Evolutionary conservation across 2,329 filamentous ascomycete genomes (phyloP), one percentile per base, ranked within the genome.

Genomic region (Colletotrichum tamarilloi): DNA sequence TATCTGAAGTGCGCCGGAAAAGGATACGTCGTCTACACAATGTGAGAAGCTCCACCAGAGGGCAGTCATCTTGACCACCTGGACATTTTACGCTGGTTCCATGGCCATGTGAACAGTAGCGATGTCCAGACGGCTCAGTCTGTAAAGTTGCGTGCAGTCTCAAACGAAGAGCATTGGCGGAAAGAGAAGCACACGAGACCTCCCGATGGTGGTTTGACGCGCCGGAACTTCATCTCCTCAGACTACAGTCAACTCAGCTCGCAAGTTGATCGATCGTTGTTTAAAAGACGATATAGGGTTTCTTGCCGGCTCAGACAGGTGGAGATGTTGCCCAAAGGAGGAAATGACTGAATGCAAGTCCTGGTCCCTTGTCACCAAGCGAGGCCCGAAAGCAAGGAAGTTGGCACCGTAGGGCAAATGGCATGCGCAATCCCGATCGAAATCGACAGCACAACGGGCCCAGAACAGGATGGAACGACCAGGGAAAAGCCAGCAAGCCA

Each of bases 151-250:
- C 32, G 32, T 49, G 42, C 42, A 49, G 42, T 22, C 19, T 22
- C 42, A 8, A 49, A 22, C 7, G 42, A 49, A 49, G 42, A 49
- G 42, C 42, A 49, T 22, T n/a, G 19, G 42, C 19, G 42, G 19
- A 9, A 49, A 49, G 42, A 19, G 42, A 49, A 49, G 42, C 42
- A 49, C 42, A 49, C 42, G 19, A 49, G 19, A 49, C 19, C 19
- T 35, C 11, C 30, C 46, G 24, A 28, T 35, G 57, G 62, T 49
- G 52, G 46, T 56, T 30, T 22, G 8, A 12, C 28, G 8, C 16
- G n/a, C 59, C 69, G 69, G 69, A 72, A 66, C 69, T 63, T 69
- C 65, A 69, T 53, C 69, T 72, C 69, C 69, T 72, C 5, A 28
- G 65, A 49, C 11, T 11, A 32, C 38, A 19, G 22, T 64, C 19